These are phyloP conservation scores for Ganoderma resinaceum DNA, from an alignment of 1,284 basidiomycete species.

Conservation along the genomic window DNA sequence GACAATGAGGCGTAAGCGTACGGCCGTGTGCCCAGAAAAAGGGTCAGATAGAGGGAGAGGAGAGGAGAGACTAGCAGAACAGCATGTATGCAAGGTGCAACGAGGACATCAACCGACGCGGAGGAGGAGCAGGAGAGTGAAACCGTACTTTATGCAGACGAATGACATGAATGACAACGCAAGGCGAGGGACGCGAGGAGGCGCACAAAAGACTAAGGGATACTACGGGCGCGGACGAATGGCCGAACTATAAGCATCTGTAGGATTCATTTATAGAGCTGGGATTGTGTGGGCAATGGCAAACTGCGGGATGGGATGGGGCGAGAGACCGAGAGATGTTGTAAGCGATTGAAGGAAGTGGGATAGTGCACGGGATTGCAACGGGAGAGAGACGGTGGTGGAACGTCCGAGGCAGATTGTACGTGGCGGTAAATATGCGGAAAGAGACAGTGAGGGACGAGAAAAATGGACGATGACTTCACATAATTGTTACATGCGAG, in stretches of 20 bases:
- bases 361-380: slow-evolving; percentile 33
- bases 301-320: background rate
- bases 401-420: slow-evolving; percentile 34
- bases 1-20: slow-evolving; percentile 24
- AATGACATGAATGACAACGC: slow-evolving; percentile 20
- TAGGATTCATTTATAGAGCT: slow-evolving; percentile 36
- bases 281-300: slow-evolving; percentile 18
- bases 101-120: slow-evolving; percentile 31
- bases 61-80: slow-evolving; percentile 36
- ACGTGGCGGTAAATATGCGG: slow-evolving; percentile 35
- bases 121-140: slow-evolving; percentile 28
- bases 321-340: slow-evolving; percentile 27
- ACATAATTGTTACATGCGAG: slow-evolving; percentile 38
- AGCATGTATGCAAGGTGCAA: slow-evolving; percentile 40
- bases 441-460: slow-evolving; percentile 23
- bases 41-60: background rate
- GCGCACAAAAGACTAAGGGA: slow-evolving; percentile 23
- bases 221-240: slow-evolving; percentile 31
- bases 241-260: slow-evolving; percentile 34
- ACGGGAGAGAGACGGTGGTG: slow-evolving; percentile 15
- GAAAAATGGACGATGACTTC: slow-evolving; percentile 32
- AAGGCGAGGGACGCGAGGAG: slow-evolving; percentile 21
- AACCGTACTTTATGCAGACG: slow-evolving; percentile 34
- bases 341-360: slow-evolving; percentile 43
- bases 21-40: slow-evolving; percentile 29